Evolutionary conservation across 1,284 basidiomycete species (phyloP).

Genomic region (Golubevia pallescens): DNA sequence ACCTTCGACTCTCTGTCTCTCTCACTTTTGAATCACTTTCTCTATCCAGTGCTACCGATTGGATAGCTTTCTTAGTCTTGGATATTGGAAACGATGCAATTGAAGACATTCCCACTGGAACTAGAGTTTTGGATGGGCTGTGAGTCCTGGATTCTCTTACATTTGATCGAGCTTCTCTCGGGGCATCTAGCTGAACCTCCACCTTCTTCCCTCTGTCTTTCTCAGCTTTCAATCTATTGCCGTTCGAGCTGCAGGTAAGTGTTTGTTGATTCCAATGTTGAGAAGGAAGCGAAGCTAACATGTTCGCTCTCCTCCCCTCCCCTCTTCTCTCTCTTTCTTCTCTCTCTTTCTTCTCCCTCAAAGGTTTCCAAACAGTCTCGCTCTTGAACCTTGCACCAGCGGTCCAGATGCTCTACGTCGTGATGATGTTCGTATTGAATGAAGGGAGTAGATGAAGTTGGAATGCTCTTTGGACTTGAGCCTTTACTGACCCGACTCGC

Average conservation of each 20-base stretch:
- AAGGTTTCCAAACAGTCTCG: slow-evolving; percentile 69
- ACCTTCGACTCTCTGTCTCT: not conserved
- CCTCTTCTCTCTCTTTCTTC: too few relatives aligned
- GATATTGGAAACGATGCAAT: slow-evolving; percentile 82
- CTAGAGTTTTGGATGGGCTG: slow-evolving; percentile 49
- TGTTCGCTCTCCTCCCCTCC: too few relatives aligned
- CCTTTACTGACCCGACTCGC: too few relatives aligned
- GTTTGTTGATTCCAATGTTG: too few relatives aligned
- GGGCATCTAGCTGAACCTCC: not conserved
- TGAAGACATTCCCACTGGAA: slow-evolving; percentile 74
- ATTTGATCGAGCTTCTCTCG: not conserved
- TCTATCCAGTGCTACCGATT: slow-evolving; percentile 74
- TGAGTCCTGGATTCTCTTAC: slow-evolving; percentile 8
- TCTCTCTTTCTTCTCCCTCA: too few relatives aligned
- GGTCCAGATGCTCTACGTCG: slow-evolving; percentile 77
- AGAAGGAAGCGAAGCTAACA: too few relatives aligned
- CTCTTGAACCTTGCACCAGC: slow-evolving; percentile 37
- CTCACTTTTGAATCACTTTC: slow-evolving; percentile 3
- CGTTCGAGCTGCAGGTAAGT: slow-evolving; percentile 86
- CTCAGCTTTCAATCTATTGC: slow-evolving; percentile 67
- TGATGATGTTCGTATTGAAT: slow-evolving; percentile 77
- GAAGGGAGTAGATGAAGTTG: not conserved
- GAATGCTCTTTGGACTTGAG: too few relatives aligned
- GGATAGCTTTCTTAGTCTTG: slow-evolving; percentile 84
- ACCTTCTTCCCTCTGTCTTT: not conserved